Percentiles rank a stretch among this genome's conserved stretches.
These are phyloP conservation scores for Penicillium longicatenatum DNA, from an alignment of 495 filamentous ascomycete genomes.

Conservation along the genomic window DNA sequence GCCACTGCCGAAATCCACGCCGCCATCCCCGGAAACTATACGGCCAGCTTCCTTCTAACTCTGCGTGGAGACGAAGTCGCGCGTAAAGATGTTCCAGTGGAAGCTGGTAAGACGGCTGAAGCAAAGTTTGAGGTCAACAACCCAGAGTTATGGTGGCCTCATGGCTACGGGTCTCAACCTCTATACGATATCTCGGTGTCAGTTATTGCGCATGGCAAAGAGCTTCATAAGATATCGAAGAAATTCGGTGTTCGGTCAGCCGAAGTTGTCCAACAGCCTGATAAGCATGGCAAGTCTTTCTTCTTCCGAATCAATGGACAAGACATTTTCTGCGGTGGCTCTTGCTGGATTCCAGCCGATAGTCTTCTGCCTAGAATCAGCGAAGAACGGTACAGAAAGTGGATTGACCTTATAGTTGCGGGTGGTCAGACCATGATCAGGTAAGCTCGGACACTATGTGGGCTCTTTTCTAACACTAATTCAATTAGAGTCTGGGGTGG, in stretches of 20 bases:
- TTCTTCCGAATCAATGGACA: conserved; percentile 83
- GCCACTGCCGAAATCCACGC: conserved; percentile 55
- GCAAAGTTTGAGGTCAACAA: conserved; percentile 52
- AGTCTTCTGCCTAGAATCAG: conserved; percentile 71
- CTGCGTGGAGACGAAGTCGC: conserved; percentile 56
- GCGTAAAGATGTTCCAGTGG: too few relatives aligned
- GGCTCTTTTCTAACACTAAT: too few relatives aligned
- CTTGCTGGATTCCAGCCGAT: conserved; percentile 88
- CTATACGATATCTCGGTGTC: conserved; percentile 67
- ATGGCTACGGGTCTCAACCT: conserved; percentile 73
- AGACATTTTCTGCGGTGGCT: conserved; percentile 81
- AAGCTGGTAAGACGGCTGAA: too few relatives aligned
- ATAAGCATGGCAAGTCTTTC: conserved; percentile 74
- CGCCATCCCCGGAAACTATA: conserved; percentile 49
- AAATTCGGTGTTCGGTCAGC: conserved; percentile 71
- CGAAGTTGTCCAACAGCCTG: conserved; percentile 68
- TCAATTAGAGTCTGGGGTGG: conserved; percentile 81
- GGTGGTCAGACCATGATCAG: too few relatives aligned
- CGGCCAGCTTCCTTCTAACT: conserved; percentile 58
- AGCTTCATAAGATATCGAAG: conserved; percentile 59
- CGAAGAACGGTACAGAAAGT: conserved; percentile 66
- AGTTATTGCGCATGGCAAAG: conserved; percentile 44
- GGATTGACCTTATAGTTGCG: too few relatives aligned
- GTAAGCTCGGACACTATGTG: too few relatives aligned
- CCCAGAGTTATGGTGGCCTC: conserved; percentile 79